Evolutionary conservation across 129 eudicot genomes (phyloP), one percentile per base, ranked within the genome.

Genomic region (Chrysanthemum seticuspe): DNA sequence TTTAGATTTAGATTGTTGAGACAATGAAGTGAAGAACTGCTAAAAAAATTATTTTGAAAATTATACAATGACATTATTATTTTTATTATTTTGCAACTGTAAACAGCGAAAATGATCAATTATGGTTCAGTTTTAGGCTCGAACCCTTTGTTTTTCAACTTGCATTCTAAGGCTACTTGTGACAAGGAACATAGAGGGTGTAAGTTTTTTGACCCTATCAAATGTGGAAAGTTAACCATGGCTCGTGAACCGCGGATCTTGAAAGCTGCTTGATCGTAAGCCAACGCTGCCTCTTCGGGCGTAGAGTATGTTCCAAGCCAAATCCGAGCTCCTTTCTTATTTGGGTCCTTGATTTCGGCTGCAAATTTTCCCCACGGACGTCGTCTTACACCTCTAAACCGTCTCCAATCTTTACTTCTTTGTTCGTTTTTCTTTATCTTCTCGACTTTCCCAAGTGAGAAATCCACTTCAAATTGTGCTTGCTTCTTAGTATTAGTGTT

Each of bases 321-420:
- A 59, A 81, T 68, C 21, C 85, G 70, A 3, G 85, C 73, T 2
- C 85, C 81, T 81, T 81, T 81, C 67, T 75, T 81, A 6, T 58
- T 56, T 3, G 84, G 83, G 67, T 79, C 62, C 79, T 74, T 79
- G 49, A 79, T 80, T 68, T 82, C 85, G 15, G 85, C 85, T 53
- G 82, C 81, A 64, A 72, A 82, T 54, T 82, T 82, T 40, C 85
- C 82, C 81, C 85, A 80, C 1, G 84, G 85, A 9, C 81, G 78
- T 18, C 81, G 44, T 65, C 85, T 76, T 40, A 81, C 81, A 14
- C 85, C 85, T 56, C 78, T 68, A 68, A 73, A 79, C 21, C 79
- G 56, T 54, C 79, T 68, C 83, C 79, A 73, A 15, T 79, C 83
- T 67, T 74, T 74, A 67, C 27, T 68, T 44, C 23, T 74, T 61